Percentiles rank a stretch among this genome's conserved stretches.
Evolutionary conservation across 2,329 filamentous ascomycete species (phyloP).

Genomic region (Curvularia sp.): DNA sequence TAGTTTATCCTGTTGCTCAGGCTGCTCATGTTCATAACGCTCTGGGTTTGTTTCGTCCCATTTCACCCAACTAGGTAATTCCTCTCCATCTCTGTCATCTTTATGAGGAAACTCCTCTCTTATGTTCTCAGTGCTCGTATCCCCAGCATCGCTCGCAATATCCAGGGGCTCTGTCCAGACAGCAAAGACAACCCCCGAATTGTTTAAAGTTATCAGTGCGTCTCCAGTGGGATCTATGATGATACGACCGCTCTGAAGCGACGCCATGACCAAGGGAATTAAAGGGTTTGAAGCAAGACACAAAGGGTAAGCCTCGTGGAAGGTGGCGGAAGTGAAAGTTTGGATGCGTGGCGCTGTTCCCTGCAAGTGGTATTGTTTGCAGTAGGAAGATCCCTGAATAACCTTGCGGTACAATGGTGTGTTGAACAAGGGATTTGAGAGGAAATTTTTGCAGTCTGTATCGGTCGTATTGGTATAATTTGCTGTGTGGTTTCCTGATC

Average conservation of each 20-base stretch:
- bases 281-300: too few species aligned
- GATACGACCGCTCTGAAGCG: neutral
- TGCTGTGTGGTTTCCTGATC: neutral
- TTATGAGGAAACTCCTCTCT: neutral
- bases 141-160: neutral
- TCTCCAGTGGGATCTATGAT: conserved; percentile 14
- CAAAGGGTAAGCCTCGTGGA: too few species aligned
- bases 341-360: neutral
- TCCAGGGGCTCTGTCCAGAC: conserved; percentile 9
- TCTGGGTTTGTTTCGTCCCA: neutral
- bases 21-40: neutral
- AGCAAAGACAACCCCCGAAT: conserved; percentile 4
- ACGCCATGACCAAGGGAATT: neutral
- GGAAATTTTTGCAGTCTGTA: neutral
- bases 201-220: conserved; percentile 7
- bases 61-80: neutral
- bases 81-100: neutral
- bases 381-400: neutral
- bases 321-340: neutral
- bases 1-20: neutral
- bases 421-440: neutral
- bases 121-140: neutral
- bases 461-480: neutral
- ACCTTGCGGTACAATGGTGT: neutral
- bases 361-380: neutral